These are phyloP conservation scores for Rasamsonia emersonii DNA, from an alignment of 2,329 filamentous ascomycete species.

Conservation along the genomic window DNA sequence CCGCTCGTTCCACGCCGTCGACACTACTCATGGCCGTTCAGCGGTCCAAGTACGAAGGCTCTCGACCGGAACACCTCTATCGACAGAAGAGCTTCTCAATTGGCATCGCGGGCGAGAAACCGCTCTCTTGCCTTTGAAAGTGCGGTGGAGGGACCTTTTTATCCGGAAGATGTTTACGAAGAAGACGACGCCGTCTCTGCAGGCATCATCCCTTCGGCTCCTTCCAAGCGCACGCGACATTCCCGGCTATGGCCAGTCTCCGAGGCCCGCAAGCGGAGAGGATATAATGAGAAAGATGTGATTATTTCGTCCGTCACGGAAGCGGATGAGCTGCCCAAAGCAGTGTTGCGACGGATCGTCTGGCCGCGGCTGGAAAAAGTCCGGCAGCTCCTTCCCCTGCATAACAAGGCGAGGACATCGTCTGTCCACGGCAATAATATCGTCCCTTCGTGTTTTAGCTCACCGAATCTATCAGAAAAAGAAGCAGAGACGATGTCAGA, in stretches of 20 bases:
- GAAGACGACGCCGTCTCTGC: conserved; percentile 24
- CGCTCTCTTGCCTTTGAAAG: conserved; percentile 2
- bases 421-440: conserved; percentile 11
- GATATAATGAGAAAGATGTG: conserved; percentile 8
- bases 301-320: conserved; percentile 12
- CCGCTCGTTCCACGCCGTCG: conserved; percentile 19
- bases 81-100: conserved; percentile 11
- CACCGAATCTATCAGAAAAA: conserved; percentile 1
- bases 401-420: conserved; percentile 13
- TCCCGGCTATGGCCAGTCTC: conserved; percentile 5
- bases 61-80: conserved; percentile 13
- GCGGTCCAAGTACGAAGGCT: conserved; percentile 16
- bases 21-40: conserved; percentile 30
- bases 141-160: conserved; percentile 12
- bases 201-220: conserved; percentile 13
- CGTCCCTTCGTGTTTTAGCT: conserved; percentile 14
- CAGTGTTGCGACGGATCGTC: conserved; percentile 18
- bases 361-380: conserved; percentile 24
- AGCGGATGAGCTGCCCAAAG: conserved; percentile 8
- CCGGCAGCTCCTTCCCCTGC: conserved; percentile 21
- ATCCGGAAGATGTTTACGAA: conserved; percentile 14
- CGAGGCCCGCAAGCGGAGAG: conserved; percentile 10
- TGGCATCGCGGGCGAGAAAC: not conserved
- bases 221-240: conserved; percentile 7
- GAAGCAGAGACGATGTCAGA: not conserved